Base-by-base conservation (phyloP, 805 yeast genomes). In the Saccharomycopsis babjevae region DNA sequence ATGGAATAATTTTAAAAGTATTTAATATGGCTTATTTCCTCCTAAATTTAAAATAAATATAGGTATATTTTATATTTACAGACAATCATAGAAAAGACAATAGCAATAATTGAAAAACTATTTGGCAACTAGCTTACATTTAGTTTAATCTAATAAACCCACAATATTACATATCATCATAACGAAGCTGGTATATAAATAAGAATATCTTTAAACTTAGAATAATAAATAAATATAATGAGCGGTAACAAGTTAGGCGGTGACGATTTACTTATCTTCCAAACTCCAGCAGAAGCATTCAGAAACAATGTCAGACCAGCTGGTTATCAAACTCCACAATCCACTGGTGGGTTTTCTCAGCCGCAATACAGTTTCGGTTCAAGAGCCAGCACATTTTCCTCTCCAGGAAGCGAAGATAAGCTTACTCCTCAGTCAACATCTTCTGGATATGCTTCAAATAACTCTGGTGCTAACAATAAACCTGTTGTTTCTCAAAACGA, bases 231-330 rank as follows among this genome's bases (percentile, higher is more conserved):
- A 11, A 38, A 3, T 16, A 60, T 4, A 36, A 63, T 63, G 65
- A 58, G 60, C 56, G 64, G 65, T 30, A 61, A 63, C 54, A 63
- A 63, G 59, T 59, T 59, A 42, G 64, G 61, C 46, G 65, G 65
- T 32, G 65, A 63, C 55, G 65, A 63, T 50, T 58, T 63, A 50
- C 63, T 63, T 32, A 55, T 63, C 56, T 63, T 63, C 38, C 65
- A 63, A 59, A 63, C 65, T 39, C 65, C 65, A 15, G 65, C 65
- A 16, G 65, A 63, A 38, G 65, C 65, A 15, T 54, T 63, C 11
- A 63, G 60, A 39, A 63, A 63, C 39, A 63, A 63, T 36, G 52
- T 46, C 32, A 46, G 32, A 25, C 61, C 59, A 36, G 46, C 62
- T 5, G 59, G 52, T 15, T 25, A 59, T 36, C 65, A 63, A 54